Percentiles rank a stretch among this genome's conserved stretches.
These are phyloP conservation scores for Paraphoma sp. DNA, from an alignment of 2,329 filamentous ascomycete species.

Conservation along the genomic window DNA sequence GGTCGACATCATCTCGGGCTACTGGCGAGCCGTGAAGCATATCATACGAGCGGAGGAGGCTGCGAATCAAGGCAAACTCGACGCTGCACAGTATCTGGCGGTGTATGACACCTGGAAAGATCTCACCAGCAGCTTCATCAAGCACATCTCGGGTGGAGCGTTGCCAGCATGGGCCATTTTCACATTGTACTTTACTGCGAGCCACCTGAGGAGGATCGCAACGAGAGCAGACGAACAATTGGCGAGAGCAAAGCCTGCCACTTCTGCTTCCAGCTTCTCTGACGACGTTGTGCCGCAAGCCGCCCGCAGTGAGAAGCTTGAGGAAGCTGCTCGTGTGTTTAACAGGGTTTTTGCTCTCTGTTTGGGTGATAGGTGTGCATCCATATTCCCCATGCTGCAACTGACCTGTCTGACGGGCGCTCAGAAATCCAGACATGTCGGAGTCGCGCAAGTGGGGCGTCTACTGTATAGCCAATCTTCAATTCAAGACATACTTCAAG, in stretches of 20 bases:
- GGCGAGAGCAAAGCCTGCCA: constrained; percentile 56
- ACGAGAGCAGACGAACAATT: constrained; percentile 84
- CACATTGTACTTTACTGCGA: constrained; percentile 85
- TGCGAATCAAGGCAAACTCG: constrained; percentile 50
- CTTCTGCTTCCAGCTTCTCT: constrained; percentile 64
- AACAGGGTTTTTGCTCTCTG: constrained; percentile 93
- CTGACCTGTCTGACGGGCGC: constrained; percentile 23
- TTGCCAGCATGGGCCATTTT: constrained; percentile 94
- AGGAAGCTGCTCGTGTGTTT: constrained; percentile 88
- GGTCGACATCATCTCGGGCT: constrained; percentile 82
- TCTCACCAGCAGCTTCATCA: constrained; percentile 75
- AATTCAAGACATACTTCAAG: constrained; percentile 99
- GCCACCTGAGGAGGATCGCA: constrained; percentile 85
- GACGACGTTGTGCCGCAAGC: constrained; percentile 77
- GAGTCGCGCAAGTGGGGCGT: constrained; percentile 98
- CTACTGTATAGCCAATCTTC: constrained; percentile 90
- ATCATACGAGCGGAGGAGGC: constrained; percentile 71
- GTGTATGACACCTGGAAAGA: constrained; percentile 93
- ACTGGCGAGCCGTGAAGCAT: constrained; percentile 82
- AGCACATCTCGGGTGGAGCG: constrained; percentile 77
- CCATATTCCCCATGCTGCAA: constrained; percentile 17
- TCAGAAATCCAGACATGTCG: constrained; percentile 74
- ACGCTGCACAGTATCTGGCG: constrained; percentile 72
- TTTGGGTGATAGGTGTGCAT: constrained; percentile 77
- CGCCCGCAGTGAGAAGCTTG: constrained; percentile 79